These are phyloP conservation scores for Magnolia kwangsiensis DNA, from an alignment of 164 flowering plant genomes.

Conservation along the genomic window DNA sequence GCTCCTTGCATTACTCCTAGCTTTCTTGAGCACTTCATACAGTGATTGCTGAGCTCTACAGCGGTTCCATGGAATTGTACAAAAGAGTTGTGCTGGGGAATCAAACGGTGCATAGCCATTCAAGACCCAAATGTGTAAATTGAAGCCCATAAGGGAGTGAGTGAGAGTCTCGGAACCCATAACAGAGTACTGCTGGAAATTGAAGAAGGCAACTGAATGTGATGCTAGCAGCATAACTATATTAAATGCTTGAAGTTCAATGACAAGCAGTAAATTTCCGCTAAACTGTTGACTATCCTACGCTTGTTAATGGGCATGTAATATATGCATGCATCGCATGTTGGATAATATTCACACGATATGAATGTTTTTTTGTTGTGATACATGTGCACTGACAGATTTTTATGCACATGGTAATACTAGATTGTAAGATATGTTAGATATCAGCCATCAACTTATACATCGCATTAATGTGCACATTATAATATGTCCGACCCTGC, in stretches of 20 bases:
- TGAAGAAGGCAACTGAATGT: neutral
- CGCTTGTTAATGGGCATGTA: neutral
- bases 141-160: neutral
- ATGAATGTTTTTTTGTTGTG: neutral
- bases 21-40: neutral
- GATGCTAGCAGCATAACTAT: neutral
- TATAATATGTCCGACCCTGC: neutral
- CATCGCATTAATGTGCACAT: neutral
- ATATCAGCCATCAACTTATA: neutral
- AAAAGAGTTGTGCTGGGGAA: neutral
- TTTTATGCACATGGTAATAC: too few species aligned
- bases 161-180: neutral
- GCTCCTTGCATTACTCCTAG: neutral
- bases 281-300: neutral
- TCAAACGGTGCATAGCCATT: neutral
- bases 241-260: neutral
- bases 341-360: neutral
- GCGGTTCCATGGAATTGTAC: neutral
- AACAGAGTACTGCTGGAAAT: neutral
- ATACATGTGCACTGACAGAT: too few species aligned
- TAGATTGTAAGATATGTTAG: too few species aligned
- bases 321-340: neutral
- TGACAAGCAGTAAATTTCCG: neutral
- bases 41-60: neutral
- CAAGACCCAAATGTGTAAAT: neutral